phyloP scores from a whole-genome alignment of 768 basidiomycete genomes.

The Epithele typhae region DNA sequence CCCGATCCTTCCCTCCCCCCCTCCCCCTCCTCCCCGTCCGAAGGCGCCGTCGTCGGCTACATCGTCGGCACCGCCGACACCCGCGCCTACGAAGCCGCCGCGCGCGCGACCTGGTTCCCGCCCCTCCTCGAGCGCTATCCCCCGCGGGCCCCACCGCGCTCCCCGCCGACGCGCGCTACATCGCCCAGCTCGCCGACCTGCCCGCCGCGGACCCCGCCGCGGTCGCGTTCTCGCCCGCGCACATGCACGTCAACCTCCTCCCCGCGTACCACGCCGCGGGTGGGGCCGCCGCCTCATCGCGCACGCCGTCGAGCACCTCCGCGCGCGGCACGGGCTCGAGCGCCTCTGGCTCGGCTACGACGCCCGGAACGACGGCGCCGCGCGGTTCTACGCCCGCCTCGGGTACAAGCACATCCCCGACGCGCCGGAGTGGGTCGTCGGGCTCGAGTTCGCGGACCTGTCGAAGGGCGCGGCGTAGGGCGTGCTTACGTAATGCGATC shows the following conservation, averaged over 20 bases:
- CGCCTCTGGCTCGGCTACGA: constrained; percentile 70
- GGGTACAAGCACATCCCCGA: constrained; percentile 59
- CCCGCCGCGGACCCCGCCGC: constrained; percentile 45
- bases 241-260: constrained; percentile 73
- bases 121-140: constrained; percentile 49
- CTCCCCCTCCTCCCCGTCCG: not conserved
- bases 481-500: not conserved
- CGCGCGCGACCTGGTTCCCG: constrained; percentile 64
- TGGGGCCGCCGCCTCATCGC: constrained; percentile 67
- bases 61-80: constrained; percentile 65
- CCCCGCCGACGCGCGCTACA: constrained; percentile 37
- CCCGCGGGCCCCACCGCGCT: constrained; percentile 21
- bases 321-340: constrained; percentile 36
- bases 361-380: constrained; percentile 55
- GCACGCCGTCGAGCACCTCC: constrained; percentile 48
- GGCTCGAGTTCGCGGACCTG: constrained; percentile 45
- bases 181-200: constrained; percentile 31
- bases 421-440: constrained; percentile 46
- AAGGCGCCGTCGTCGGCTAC: constrained; percentile 59
- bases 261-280: constrained; percentile 62
- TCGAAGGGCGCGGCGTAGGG: too few species aligned
- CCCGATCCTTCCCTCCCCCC: too few species aligned
- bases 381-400: constrained; percentile 55
- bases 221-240: constrained; percentile 64
- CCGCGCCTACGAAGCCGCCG: constrained; percentile 53